Base-by-base conservation (phyloP, 352 stramenopile species). In the Lagenidium giganteum region DNA sequence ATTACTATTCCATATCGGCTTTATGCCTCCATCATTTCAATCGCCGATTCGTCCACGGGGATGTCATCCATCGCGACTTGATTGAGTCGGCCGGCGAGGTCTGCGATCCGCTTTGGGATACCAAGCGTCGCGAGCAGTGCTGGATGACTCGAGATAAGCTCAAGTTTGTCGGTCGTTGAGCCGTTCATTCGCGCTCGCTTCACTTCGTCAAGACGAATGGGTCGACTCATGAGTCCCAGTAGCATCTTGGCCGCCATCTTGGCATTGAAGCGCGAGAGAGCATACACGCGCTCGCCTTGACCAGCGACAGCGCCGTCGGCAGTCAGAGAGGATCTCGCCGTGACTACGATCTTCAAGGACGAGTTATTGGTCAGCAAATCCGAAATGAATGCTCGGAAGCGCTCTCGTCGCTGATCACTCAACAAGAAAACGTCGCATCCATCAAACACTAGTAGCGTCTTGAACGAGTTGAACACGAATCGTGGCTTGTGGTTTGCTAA, bases 241-340 rank as follows among this genome's bases (percentile, higher is more conserved):
- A 89, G 51, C 73, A 89, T 77, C 56, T 81, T 85, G 6, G 73
- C 81, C 16, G 77, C 55, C 52, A 65, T 85, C 51, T 87, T 87
- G 34, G 76, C 64, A 16, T 69, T 67, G 57, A 89, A 89, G 23
- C 64, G 76, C 16, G 64, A 72, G 11, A 89, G 61, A 21, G 61
- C 65, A 29, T 84, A 89, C 36, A 89, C 61, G 4, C 73, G 70
- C 21, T 89, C 77, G 20, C 77, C 77, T 14, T 87, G 71, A 2
- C 77, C 77, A n/a, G 67, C 50, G 11, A 89, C 73, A 22, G 73
- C 66, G 18, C 74, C 77, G 36, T 89, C 73, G 1, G 69, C 67
- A 13, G 54, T 83, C 28, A 89, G 80, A 8, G 70, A 84, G 3
- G 63, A 70, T 8, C 71, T 46, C 3, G 73, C 61, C 13, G 77